A percentile compares a stretch with the other conserved stretches of the same genome.
Evolutionary conservation across 371 early-diverging fungal genomes (phyloP).

Genomic region (Lichtheimia ramosa): DNA sequence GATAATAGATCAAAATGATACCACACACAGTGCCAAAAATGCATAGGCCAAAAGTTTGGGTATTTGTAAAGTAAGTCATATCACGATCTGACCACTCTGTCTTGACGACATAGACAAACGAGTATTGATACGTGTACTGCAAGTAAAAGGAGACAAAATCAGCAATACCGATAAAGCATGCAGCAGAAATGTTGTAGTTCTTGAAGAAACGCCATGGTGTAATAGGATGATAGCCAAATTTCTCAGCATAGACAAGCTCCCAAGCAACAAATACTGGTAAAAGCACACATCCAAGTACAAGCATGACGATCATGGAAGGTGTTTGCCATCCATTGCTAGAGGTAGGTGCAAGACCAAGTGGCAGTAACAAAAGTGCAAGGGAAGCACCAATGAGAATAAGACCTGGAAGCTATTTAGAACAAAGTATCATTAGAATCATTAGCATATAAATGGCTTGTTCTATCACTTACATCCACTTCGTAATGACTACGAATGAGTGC

Average conservation of each 20-base stretch:
- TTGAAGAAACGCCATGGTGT: constrained; percentile 18
- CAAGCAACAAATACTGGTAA: constrained; percentile 13
- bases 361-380: constrained; percentile 19
- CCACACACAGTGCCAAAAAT: constrained; percentile 15
- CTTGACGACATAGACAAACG: constrained; percentile 19
- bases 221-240: constrained; percentile 13
- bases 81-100: constrained; percentile 13
- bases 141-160: constrained; percentile 23
- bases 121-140: constrained; percentile 19
- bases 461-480: constrained; percentile 15
- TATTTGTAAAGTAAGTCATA: constrained; percentile 13
- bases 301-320: constrained; percentile 20
- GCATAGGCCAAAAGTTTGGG: constrained; percentile 16
- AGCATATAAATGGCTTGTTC: background rate
- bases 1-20: constrained; percentile 13
- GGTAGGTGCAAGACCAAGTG: constrained; percentile 17
- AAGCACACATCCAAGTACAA: constrained; percentile 14
- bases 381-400: constrained; percentile 15
- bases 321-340: constrained; percentile 16
- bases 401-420: constrained; percentile 15
- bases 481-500: constrained; percentile 1
- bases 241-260: constrained; percentile 12
- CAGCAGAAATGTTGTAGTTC: constrained; percentile 16
- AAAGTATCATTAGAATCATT: background rate
- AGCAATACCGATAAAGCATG: constrained; percentile 16